Percentiles rank a stretch among this genome's conserved stretches.
Conservation (phyloP, 2,329 filamentous ascomycete species). For the Alternaria incomplexa region DNA sequence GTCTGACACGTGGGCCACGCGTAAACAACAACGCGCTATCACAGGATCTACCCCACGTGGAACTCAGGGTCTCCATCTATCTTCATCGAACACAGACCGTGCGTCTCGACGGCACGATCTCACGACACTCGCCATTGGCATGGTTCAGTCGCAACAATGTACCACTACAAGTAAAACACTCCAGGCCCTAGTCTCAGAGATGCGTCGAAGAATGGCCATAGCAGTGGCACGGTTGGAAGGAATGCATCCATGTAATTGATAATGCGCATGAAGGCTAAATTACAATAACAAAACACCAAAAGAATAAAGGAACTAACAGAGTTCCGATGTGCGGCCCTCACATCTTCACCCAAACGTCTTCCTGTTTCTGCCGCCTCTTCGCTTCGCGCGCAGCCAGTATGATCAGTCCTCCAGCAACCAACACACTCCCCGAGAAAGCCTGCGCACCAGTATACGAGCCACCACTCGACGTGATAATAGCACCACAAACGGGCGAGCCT, state of each 20-base stretch:
- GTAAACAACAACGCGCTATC: conserved; percentile 11
- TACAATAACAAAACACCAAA: not conserved
- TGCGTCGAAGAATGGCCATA: not conserved
- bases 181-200: not conserved
- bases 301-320: not conserved
- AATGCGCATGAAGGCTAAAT: too few species aligned
- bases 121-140: not conserved
- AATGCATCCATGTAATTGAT: not conserved
- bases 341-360: not conserved
- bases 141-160: not conserved
- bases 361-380: not conserved
- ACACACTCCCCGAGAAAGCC: not conserved
- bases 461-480: not conserved
- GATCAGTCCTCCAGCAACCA: not conserved
- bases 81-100: not conserved
- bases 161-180: not conserved
- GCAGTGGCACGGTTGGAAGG: not conserved
- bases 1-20: conserved; percentile 9
- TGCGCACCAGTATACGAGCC: not conserved
- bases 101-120: not conserved
- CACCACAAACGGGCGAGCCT: not conserved
- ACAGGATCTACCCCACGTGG: not conserved
- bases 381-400: not conserved
- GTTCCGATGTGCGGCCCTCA: not conserved
- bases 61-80: not conserved